These are phyloP conservation scores for Clarireedia sp. DNA, from an alignment of 2,329 filamentous ascomycete genomes.

Conservation along the genomic window DNA sequence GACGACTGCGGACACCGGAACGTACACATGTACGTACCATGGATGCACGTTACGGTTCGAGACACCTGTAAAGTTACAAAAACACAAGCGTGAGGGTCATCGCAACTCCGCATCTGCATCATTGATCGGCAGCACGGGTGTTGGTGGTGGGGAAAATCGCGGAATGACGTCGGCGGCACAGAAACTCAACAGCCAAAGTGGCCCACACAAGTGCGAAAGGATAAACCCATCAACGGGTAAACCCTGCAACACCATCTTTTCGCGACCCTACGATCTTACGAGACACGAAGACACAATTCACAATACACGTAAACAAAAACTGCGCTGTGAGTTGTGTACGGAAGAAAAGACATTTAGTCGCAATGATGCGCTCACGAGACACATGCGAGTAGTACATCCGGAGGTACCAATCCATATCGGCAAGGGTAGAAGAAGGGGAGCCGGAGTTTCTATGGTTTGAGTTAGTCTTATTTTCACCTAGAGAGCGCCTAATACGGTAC, in stretches of 20 bases:
- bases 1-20: constrained; percentile 69
- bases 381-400: constrained; percentile 91
- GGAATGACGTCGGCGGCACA: constrained; percentile 44
- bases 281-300: constrained; percentile 97
- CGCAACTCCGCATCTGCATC: constrained; percentile 59
- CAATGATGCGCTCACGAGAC: constrained; percentile 86
- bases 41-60: constrained; percentile 85
- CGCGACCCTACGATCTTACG: constrained; percentile 90
- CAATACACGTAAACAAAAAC: constrained; percentile 89
- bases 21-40: constrained; percentile 94
- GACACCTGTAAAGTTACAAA: constrained; percentile 76
- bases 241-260: constrained; percentile 90
- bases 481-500: no score
- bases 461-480: neutral
- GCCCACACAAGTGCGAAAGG: constrained; percentile 85
- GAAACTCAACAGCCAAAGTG: constrained; percentile 73
- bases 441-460: neutral
- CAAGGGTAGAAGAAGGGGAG: constrained; percentile 41
- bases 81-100: constrained; percentile 92
- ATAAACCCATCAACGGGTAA: constrained; percentile 94
- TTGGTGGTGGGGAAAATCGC: constrained; percentile 15
- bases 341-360: constrained; percentile 97
- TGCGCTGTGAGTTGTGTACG: constrained; percentile 83
- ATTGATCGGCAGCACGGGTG: constrained; percentile 31
- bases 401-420: constrained; percentile 72